Percentiles rank a stretch among this genome's conserved stretches.
These are phyloP conservation scores for Lactarius evosmus DNA, from an alignment of 768 basidiomycete species.

Conservation along the genomic window DNA sequence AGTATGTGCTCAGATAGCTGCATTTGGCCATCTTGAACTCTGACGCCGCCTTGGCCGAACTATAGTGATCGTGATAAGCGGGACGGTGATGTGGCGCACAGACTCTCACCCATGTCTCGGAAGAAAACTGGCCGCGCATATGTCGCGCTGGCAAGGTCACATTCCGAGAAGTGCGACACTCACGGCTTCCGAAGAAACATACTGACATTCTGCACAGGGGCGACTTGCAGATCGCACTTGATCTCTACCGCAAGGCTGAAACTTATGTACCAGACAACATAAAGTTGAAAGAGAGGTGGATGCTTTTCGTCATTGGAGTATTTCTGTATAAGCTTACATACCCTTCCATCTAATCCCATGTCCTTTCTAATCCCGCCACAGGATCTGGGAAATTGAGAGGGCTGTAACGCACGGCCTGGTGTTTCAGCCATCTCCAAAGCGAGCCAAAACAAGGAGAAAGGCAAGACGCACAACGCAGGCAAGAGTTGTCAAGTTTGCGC, in stretches of 20 bases:
- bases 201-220: conserved; percentile 45
- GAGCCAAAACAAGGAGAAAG: conserved; percentile 38
- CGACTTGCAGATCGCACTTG: conserved; percentile 75
- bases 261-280: conserved; percentile 82
- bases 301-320: conserved; percentile 65
- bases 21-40: not conserved
- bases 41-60: not conserved
- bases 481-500: not conserved
- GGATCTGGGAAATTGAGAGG: conserved; percentile 83
- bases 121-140: conserved; percentile 83
- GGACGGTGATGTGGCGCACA: conserved; percentile 58
- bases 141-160: conserved; percentile 75
- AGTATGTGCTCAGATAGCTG: conserved; percentile 45
- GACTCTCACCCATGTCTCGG: conserved; percentile 66
- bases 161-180: conserved; percentile 68
- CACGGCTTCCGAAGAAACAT: not conserved
- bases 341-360: conserved; percentile 31
- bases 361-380: conserved; percentile 35
- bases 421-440: conserved; percentile 60
- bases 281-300: conserved; percentile 86
- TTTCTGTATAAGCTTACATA: conserved; percentile 43
- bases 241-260: conserved; percentile 79
- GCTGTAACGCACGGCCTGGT: conserved; percentile 59
- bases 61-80: conserved; percentile 58
- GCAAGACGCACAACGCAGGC: conserved; percentile 23